Percentiles rank a stretch among this genome's conserved stretches.
These are phyloP conservation scores for Boletus rubropictus DNA, from an alignment of 768 basidiomycete genomes.

Conservation along the genomic window DNA sequence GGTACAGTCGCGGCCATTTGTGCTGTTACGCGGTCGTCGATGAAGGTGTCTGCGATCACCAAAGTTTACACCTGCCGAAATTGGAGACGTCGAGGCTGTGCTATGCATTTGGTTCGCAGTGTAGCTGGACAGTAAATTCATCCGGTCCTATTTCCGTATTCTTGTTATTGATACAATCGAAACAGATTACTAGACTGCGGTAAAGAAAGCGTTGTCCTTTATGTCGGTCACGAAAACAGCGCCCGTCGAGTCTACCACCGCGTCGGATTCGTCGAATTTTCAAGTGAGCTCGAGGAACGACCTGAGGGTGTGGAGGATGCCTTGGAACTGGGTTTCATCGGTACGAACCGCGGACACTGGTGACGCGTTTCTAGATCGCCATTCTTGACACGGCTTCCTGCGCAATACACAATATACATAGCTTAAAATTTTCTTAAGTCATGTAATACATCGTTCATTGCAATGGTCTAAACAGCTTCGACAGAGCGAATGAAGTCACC, in stretches of 20 bases:
- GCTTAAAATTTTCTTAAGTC: neutral
- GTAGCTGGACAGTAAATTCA: conserved; percentile 40
- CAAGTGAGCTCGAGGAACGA: conserved; percentile 29
- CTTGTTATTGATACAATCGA: neutral
- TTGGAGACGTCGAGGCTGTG: conserved; percentile 44
- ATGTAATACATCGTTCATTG: neutral
- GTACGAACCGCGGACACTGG: conserved; percentile 49
- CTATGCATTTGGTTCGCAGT: conserved; percentile 45
- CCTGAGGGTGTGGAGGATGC: conserved; percentile 42
- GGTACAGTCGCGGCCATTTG: conserved; percentile 45
- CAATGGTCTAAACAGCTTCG: neutral
- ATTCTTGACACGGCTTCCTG: neutral
- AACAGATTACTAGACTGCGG: conserved; percentile 37
- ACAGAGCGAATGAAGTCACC: conserved; percentile 51
- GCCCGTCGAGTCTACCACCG: conserved; percentile 50
- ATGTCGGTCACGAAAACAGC: conserved; percentile 47
- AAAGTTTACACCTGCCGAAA: conserved; percentile 50
- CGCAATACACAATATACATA: neutral
- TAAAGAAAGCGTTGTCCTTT: conserved; percentile 47
- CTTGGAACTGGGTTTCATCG: conserved; percentile 49
- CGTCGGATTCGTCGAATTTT: conserved; percentile 47
- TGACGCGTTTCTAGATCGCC: conserved; percentile 13
- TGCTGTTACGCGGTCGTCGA: conserved; percentile 50
- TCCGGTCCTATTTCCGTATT: neutral
- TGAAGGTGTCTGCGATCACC: conserved; percentile 47